These are phyloP conservation scores for Triticum dicoccoides DNA, from an alignment of 176 grass and related monocot species.

Conservation along the genomic window DNA sequence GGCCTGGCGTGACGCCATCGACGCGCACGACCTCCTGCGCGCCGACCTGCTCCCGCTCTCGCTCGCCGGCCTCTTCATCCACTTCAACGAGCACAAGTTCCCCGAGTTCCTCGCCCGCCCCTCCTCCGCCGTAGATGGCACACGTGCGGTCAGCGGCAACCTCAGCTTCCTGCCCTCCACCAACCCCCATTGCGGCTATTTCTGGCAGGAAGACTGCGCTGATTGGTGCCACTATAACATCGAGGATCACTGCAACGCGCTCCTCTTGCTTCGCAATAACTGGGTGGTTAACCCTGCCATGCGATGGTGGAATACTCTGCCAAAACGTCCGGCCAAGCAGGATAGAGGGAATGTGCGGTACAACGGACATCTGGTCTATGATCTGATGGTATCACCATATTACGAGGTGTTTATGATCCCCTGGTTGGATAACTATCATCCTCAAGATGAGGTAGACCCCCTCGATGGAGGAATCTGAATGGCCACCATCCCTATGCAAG, in stretches of 20 bases:
- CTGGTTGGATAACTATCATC: rapidly evolving
- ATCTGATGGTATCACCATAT: neutral
- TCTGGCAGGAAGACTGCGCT: neutral
- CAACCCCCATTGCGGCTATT: neutral
- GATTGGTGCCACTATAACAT: neutral
- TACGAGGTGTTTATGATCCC: neutral
- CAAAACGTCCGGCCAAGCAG: too few relatives aligned
- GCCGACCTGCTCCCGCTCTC: too few relatives aligned
- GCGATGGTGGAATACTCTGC: neutral
- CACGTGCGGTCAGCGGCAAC: neutral
- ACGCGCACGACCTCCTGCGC: too few relatives aligned
- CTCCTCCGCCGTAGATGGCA: too few relatives aligned
- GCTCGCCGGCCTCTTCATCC: too few relatives aligned
- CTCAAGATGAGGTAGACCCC: neutral
- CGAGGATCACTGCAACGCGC: neutral
- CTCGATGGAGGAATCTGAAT: neutral
- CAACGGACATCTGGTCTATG: neutral
- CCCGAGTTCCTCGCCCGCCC: too few relatives aligned
- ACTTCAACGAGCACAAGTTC: too few relatives aligned
- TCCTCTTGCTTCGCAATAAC: neutral
- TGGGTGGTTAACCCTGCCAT: neutral
- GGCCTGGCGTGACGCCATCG: too few relatives aligned
- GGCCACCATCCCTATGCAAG: neutral
- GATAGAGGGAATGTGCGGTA: neutral
- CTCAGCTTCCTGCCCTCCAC: neutral